phyloP scores from a whole-genome alignment of 2,329 filamentous ascomycete species.

The Mycosphaerella sp. region DNA sequence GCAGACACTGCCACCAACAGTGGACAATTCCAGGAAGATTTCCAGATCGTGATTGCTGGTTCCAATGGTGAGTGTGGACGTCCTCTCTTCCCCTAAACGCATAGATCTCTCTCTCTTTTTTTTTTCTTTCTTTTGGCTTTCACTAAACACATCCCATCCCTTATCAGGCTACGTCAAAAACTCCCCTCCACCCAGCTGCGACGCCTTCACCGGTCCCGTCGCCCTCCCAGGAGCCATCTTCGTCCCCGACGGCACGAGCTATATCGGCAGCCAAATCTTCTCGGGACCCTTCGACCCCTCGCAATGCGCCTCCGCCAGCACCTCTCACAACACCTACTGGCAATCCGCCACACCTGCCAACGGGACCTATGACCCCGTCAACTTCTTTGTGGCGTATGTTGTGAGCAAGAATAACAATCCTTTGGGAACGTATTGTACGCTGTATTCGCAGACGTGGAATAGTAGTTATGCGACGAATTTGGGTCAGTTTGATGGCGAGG shows the following conservation, averaged over 20 bases:
- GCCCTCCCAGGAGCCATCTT: slow-evolving; percentile 33
- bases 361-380: slow-evolving; percentile 14
- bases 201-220: slow-evolving; percentile 26
- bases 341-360: background rate
- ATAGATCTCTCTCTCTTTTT: too few relatives aligned
- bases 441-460: slow-evolving; percentile 31
- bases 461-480: slow-evolving; percentile 21
- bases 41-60: slow-evolving; percentile 40
- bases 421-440: slow-evolving; percentile 36
- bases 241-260: slow-evolving; percentile 21
- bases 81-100: too few relatives aligned
- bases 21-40: slow-evolving; percentile 31
- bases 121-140: too few relatives aligned
- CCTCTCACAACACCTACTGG: slow-evolving; percentile 6
- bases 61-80: slow-evolving; percentile 32
- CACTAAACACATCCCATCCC: background rate
- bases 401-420: slow-evolving; percentile 35
- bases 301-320: slow-evolving; percentile 17
- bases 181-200: slow-evolving; percentile 15
- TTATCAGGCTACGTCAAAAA: slow-evolving; percentile 27
- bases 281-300: slow-evolving; percentile 17
- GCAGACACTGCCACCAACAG: slow-evolving; percentile 31
- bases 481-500: slow-evolving; percentile 15
- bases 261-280: slow-evolving; percentile 29
- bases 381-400: slow-evolving; percentile 37